These are phyloP conservation scores for Tuber calosporum DNA, from an alignment of 495 filamentous ascomycete species.

Conservation along the genomic window DNA sequence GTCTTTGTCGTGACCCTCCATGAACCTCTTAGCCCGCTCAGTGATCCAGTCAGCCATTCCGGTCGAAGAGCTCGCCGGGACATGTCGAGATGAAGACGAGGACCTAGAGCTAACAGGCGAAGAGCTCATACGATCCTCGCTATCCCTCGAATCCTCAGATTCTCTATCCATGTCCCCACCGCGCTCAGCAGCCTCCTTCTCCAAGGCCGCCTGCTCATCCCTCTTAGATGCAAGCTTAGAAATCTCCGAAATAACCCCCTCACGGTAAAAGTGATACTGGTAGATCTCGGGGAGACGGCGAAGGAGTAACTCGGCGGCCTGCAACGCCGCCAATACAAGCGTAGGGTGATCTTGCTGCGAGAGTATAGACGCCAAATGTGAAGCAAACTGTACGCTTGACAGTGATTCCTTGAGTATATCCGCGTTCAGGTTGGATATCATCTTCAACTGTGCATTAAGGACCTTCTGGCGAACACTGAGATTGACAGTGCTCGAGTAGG, in stretches of 20 bases:
- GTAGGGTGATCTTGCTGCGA: constrained; percentile 90
- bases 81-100: constrained; percentile 50
- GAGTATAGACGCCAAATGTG: constrained; percentile 88
- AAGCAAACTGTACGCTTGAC: constrained; percentile 91
- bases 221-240: constrained; percentile 57
- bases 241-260: constrained; percentile 92
- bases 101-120: constrained; percentile 61
- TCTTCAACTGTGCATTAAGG: constrained; percentile 87
- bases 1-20: constrained; percentile 73
- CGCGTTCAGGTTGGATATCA: constrained; percentile 89
- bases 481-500: constrained; percentile 97
- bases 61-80: constrained; percentile 51
- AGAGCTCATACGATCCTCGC: constrained; percentile 52
- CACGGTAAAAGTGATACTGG: constrained; percentile 91
- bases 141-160: constrained; percentile 39
- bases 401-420: constrained; percentile 78
- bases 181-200: constrained; percentile 47
- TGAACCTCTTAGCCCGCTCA: constrained; percentile 67
- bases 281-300: constrained; percentile 79
- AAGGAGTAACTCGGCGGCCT: constrained; percentile 80
- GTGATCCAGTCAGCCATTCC: constrained; percentile 67
- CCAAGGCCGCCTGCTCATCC: constrained; percentile 38
- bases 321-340: constrained; percentile 75
- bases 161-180: constrained; percentile 42
- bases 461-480: constrained; percentile 96